These are phyloP conservation scores for Nicotiana rustica DNA, from an alignment of 305 asterid species.

Conservation along the genomic window DNA sequence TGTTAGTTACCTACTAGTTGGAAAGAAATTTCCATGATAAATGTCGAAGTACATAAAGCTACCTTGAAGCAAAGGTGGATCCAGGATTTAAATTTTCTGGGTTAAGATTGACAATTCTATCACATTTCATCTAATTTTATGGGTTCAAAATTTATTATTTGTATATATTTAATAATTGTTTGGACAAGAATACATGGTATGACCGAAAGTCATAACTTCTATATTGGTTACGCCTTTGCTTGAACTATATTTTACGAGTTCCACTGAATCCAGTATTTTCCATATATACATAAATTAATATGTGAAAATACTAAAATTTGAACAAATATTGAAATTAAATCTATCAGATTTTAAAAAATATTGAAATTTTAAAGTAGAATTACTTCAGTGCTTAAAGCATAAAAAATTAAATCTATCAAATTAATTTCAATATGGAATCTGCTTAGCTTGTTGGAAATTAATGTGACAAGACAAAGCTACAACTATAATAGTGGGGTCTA, in stretches of 20 bases:
- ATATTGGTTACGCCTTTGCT: no score
- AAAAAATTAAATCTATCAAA: background rate
- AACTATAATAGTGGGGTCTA: conserved; percentile 22
- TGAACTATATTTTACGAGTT: background rate
- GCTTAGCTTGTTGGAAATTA: background rate
- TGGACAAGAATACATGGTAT: no score
- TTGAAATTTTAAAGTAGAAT: background rate
- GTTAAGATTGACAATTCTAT: no score
- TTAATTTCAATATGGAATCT: background rate
- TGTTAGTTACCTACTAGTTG: background rate
- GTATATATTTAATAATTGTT: no score
- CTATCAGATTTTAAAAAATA: no score
- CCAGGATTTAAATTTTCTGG: no score
- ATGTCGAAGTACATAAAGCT: background rate
- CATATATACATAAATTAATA: background rate
- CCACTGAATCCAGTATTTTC: background rate
- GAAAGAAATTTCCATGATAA: background rate
- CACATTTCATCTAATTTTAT: no score
- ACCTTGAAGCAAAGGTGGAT: no score
- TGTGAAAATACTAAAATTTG: background rate
- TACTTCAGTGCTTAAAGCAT: no score
- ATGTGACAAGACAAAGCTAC: conserved; percentile 11
- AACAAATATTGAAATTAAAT: background rate
- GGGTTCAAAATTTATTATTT: no score
- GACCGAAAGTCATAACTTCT: no score